These are phyloP conservation scores for Vigna mungo DNA, from an alignment of 306 rosid genomes.

Conservation along the genomic window DNA sequence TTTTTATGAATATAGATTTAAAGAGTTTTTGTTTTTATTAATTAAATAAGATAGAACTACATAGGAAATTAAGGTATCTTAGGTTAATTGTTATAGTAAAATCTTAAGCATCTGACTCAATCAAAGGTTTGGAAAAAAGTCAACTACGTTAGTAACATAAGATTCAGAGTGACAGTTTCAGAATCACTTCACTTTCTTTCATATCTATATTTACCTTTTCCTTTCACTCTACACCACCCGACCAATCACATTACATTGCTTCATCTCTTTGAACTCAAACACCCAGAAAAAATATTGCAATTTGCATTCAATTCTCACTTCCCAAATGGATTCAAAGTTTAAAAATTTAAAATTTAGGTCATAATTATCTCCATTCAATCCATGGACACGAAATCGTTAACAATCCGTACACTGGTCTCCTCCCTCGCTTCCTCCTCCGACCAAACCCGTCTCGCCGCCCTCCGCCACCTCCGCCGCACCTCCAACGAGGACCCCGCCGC, in stretches of 20 bases:
- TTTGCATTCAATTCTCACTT: not conserved
- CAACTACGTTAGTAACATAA: no score
- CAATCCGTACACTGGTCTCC: slow-evolving; percentile 55
- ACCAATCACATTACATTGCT: not conserved
- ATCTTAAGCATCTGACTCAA: not conserved
- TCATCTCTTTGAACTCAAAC: not conserved
- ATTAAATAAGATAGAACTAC: no score
- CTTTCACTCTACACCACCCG: not conserved
- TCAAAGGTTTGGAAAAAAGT: not conserved
- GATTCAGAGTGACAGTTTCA: no score
- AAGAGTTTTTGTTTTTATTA: no score
- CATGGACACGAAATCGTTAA: slow-evolving; percentile 63
- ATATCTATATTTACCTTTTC: not conserved
- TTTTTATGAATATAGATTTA: no score
- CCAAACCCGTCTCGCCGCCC: slow-evolving; percentile 62
- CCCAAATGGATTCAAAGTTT: not conserved
- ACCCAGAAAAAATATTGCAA: not conserved
- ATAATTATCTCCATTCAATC: not conserved
- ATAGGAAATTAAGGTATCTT: no score
- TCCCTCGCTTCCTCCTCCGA: slow-evolving; percentile 65
- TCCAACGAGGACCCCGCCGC: slow-evolving; percentile 67
- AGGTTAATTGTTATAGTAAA: no score
- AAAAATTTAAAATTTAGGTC: not conserved
- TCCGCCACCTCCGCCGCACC: slow-evolving; percentile 66
- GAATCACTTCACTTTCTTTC: not conserved